Base-by-base conservation (phyloP, 2,329 filamentous ascomycete genomes). In the Cadophora gregata region DNA sequence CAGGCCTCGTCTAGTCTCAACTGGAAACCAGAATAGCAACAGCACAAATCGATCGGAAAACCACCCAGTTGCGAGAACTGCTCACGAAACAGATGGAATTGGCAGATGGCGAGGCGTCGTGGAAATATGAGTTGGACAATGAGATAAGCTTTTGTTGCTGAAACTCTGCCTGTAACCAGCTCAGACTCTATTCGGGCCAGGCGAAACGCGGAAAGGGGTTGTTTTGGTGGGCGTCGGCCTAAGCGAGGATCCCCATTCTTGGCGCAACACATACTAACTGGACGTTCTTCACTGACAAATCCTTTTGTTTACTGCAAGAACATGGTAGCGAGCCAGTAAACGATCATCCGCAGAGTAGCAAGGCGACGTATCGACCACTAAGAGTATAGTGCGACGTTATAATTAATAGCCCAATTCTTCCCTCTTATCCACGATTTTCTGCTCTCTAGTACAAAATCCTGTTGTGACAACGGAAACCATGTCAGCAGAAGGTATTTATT, bases 101-200 rank as follows among this genome's bases (percentile, higher is more conserved):
- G 16, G 29, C 19, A 38, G 29, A 53, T 1, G 29, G n/a, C 31
- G 27, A 12, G 29, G 14, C 14, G 21, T 27, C 45, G 16, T 42
- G 47, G 16, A 10, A 53, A 53, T 51, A 51, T 51, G 24, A 51
- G 38, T 10, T 38, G 47, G 4, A 19, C 9, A 38, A 38, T 24
- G 24, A 42, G 29, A 51, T 27, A 51, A 62, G 59, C 27, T 51
- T 62, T 58, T 27, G 45, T 4, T 19, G 27, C 7, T 62, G 59
- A 62, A 62, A 62, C 59, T 51, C 9, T 27, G 27, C 42, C 59
- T 62, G 59, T 62, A 62, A 62, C 59, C 45, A 19, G 59, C 59
- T 62, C 45, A 38, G 59, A 62, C 45, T 21, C 6, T 3, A 5
- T 24, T 50, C 16, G 47, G 38, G 10, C 25, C 31, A 42, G 47